Evolutionary conservation across 2,329 filamentous ascomycete species (phyloP).

Genomic region (Phaeosphaeria sp.): DNA sequence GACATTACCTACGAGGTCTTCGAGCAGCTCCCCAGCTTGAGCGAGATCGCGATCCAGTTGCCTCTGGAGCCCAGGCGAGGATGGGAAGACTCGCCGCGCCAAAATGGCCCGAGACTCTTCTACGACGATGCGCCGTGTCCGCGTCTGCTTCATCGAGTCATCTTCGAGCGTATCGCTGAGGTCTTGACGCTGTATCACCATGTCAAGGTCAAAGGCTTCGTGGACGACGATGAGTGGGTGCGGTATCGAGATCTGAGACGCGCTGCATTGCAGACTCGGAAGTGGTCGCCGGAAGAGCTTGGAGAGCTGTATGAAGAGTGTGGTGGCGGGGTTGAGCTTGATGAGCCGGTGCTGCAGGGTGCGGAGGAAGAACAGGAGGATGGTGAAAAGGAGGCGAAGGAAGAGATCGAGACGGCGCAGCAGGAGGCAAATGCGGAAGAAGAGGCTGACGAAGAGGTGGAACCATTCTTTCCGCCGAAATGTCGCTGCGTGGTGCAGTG

Average conservation of each 20-base stretch:
- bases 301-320: constrained; percentile 23
- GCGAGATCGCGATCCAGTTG: constrained; percentile 25
- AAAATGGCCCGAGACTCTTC: constrained; percentile 22
- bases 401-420: not conserved
- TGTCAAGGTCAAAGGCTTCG: constrained; percentile 22
- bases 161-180: constrained; percentile 33
- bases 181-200: constrained; percentile 12
- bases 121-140: constrained; percentile 27
- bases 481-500: constrained; percentile 19
- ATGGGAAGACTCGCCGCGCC: constrained; percentile 6
- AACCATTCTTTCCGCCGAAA: constrained; percentile 25
- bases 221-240: constrained; percentile 24
- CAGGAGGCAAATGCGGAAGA: not conserved
- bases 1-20: constrained; percentile 24
- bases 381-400: not conserved
- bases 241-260: constrained; percentile 12
- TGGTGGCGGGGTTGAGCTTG: constrained; percentile 23
- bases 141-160: constrained; percentile 26
- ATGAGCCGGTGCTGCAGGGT: constrained; percentile 2
- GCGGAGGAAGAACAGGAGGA: not conserved
- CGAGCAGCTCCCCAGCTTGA: constrained; percentile 27
- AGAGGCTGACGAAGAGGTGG: not conserved
- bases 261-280: constrained; percentile 1
- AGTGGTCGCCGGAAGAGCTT: constrained; percentile 17
- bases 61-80: constrained; percentile 10